Evolutionary conservation across 2,329 filamentous ascomycete genomes (phyloP).

Genomic region (Fusarium concolor): DNA sequence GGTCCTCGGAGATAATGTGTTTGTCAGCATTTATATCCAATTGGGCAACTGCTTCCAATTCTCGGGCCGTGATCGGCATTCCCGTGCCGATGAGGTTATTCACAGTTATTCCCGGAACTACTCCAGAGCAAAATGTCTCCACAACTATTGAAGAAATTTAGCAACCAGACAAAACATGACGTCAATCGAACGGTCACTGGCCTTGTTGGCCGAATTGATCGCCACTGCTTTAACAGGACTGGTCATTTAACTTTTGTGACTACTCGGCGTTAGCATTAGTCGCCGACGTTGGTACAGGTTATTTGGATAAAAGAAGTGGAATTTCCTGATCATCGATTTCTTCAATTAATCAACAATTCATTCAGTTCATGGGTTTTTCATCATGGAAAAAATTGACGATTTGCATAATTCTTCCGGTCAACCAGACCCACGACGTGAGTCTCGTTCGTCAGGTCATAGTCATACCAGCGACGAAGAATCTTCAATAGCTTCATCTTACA

Average conservation of each 20-base stretch:
- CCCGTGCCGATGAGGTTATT: constrained; percentile 18
- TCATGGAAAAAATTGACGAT: constrained; percentile 14
- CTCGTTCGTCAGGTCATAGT: background rate
- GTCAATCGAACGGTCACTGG: background rate
- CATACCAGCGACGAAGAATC: constrained; percentile 37
- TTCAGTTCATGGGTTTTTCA: background rate
- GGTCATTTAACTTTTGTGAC: background rate
- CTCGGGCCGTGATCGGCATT: constrained; percentile 20
- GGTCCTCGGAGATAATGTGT: background rate
- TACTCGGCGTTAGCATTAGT: constrained; percentile 6
- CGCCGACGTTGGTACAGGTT: constrained; percentile 26
- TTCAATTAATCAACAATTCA: background rate
- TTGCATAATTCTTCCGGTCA: background rate
- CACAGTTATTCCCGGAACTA: constrained; percentile 11
- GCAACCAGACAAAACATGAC: background rate
- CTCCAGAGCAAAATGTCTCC: background rate
- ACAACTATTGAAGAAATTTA: background rate
- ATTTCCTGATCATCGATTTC: background rate
- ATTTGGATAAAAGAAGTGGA: constrained; percentile 3
- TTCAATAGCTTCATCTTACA: constrained; percentile 22
- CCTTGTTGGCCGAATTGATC: constrained; percentile 5
- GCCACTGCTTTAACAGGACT: background rate
- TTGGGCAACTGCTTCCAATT: background rate
- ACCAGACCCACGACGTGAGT: background rate
- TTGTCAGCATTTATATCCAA: background rate